A percentile compares a stretch with the other conserved stretches of the same genome.
phyloP scores from a whole-genome alignment of 2,329 filamentous ascomycete species.

The Aaosphaeria arxii region DNA sequence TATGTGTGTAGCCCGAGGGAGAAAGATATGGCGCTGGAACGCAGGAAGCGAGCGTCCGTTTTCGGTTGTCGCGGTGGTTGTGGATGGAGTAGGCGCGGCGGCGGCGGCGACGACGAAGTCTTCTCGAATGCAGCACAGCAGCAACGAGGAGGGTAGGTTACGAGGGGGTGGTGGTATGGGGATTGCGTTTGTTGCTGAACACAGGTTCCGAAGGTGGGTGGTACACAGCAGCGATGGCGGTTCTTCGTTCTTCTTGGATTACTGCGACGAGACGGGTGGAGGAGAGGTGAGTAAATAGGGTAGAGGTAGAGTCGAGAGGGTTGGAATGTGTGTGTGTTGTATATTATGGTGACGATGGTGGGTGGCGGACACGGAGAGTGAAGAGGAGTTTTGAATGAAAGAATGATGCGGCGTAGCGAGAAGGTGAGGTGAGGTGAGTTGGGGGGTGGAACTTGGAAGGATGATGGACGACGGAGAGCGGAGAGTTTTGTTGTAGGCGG shows the following conservation, averaged over 20 bases:
- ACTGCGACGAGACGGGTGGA: not conserved
- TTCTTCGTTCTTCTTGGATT: no score
- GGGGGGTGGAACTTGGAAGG: constrained; percentile 10
- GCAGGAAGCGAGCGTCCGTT: not conserved
- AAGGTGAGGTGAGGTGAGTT: constrained; percentile 19
- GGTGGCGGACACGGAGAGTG: not conserved
- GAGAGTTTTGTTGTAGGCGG: not conserved
- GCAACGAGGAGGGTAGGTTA: constrained; percentile 4
- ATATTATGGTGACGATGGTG: constrained; percentile 6
- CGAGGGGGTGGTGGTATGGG: no score
- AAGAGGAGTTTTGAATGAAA: constrained; percentile 3
- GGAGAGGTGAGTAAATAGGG: constrained; percentile 4
- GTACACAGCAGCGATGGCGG: not conserved
- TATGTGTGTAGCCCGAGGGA: constrained; percentile 3
- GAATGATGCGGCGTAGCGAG: constrained; percentile 7
- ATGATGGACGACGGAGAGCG: constrained; percentile 11
- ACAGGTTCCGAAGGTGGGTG: not conserved
- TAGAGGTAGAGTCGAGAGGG: constrained; percentile 1
- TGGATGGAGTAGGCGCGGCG: no score
- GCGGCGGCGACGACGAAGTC: constrained; percentile 1
- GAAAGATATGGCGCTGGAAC: constrained; percentile 7
- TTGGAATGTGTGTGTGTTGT: constrained; percentile 3
- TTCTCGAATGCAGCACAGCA: constrained; percentile 32
- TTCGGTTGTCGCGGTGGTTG: no score
- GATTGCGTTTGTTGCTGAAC: constrained; percentile 2